Conservation (phyloP, 2,329 filamentous ascomycete genomes). For the Neofusicoccum parvum region DNA sequence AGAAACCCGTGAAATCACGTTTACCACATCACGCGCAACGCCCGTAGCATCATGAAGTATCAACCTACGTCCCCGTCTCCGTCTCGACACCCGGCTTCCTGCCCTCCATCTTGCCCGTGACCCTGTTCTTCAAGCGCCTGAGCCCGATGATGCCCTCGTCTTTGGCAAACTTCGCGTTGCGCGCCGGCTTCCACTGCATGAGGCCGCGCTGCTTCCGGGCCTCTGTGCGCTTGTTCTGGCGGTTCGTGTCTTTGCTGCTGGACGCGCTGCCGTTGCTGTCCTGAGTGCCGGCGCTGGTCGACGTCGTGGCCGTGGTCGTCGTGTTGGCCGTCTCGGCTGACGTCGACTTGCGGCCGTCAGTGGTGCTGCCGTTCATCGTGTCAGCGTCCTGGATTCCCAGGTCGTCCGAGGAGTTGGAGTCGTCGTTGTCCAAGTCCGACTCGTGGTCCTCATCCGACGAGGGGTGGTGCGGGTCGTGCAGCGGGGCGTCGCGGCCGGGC, state of each 20-base stretch:
- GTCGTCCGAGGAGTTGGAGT: conserved; percentile 48
- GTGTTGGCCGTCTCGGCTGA: conserved; percentile 29
- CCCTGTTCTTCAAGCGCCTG: conserved; percentile 70
- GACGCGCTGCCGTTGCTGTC: conserved; percentile 21
- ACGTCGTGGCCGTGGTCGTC: not conserved
- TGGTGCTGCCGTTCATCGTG: conserved; percentile 30
- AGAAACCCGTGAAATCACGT: too few relatives aligned
- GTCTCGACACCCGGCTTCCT: conserved; percentile 89
- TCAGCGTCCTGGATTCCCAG: conserved; percentile 63
- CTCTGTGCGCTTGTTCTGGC: conserved; percentile 68
- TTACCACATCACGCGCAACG: too few relatives aligned
- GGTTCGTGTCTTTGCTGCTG: conserved; percentile 61
- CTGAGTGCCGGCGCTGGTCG: conserved; percentile 22
- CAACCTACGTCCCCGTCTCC: not conserved
- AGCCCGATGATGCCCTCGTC: conserved; percentile 80
- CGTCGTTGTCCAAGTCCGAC: conserved; percentile 43
- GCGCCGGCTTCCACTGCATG: conserved; percentile 93
- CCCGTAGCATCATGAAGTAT: too few relatives aligned
- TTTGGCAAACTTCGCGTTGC: conserved; percentile 85
- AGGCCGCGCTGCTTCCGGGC: conserved; percentile 84
- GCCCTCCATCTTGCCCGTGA: conserved; percentile 71
- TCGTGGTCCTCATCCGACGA: conserved; percentile 45
- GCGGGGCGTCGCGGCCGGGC: conserved; percentile 55
- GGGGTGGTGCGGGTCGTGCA: conserved; percentile 55
- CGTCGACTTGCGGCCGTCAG: conserved; percentile 24